Evolutionary conservation across 495 filamentous ascomycete genomes (phyloP), one percentile per base, ranked within the genome.

Genomic region (Penicillium canariense): DNA sequence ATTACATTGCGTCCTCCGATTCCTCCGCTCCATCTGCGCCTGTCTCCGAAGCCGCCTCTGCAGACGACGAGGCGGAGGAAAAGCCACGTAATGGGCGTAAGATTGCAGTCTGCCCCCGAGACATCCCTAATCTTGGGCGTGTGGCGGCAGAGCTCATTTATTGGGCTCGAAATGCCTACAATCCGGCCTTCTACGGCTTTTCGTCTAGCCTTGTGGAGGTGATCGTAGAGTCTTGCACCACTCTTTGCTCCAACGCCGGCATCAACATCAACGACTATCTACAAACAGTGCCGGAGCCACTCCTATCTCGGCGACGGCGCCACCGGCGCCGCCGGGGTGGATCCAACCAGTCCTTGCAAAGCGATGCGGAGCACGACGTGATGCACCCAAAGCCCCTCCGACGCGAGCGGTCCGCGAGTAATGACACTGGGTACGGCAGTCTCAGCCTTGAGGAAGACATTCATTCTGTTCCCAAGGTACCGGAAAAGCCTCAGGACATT

Each of bases 111-210:
- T 55, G 63, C 18, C 55, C 65, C 5, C 60, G 61, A 14, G 62
- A 68, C 36, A 67, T 73, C 10, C 71, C 73, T 7, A 69, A 77
- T 36, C 50, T 75, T 11, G 72, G 71, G 9, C 75, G 71, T 1
- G 73, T 78, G 9, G 70, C 73, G 4, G 70, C 69, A 1, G 70
- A 78, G 28, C 64, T 78, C 8, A 71, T 76, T 42, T 77, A 78
- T 55, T 78, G 75, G 75, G 71, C 75, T 11, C 70, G 70, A 7
- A 72, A 77, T 52, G 75, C 75, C 6, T 78, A 77, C 56, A 78
- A 75, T 47, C 75, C 75, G 2, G 63, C 74, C 4, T 78, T 77
- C 43, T 78, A 77, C 38, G 73, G 75, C 0, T 71, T 78, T 38
- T 76, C 75, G 0, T 55, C 67, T 1, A 58, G 56, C 5, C 67